Conservation (phyloP, 306 rosid genomes). For the Calophaca sinica region DNA sequence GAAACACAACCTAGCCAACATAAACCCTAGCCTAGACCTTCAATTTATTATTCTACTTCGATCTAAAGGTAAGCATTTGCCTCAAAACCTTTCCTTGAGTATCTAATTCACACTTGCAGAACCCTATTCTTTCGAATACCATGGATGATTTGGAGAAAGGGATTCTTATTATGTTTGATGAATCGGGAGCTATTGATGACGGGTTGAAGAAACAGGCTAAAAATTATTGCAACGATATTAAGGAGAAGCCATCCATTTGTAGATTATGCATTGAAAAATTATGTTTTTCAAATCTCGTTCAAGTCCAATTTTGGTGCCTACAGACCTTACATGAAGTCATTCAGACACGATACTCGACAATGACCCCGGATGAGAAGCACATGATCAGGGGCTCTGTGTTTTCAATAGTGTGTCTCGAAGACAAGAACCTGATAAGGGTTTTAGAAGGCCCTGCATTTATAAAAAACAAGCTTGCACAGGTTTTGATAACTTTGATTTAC, state of each 20-base stretch:
- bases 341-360: constrained; percentile 70
- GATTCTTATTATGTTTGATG: constrained; percentile 83
- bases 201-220: constrained; percentile 75
- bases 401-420: constrained; percentile 75
- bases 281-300: constrained; percentile 69
- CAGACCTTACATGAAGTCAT: constrained; percentile 86
- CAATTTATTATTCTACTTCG: no score
- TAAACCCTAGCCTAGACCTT: no score
- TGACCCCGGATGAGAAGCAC: constrained; percentile 74
- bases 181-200: constrained; percentile 68
- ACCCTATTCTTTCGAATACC: constrained; percentile 5
- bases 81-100: not conserved
- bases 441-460: constrained; percentile 74
- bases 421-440: constrained; percentile 64
- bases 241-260: constrained; percentile 70
- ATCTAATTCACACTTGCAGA: not conserved
- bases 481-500: constrained; percentile 80
- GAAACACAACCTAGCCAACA: no score
- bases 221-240: constrained; percentile 68
- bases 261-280: constrained; percentile 79
- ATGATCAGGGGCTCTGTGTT: constrained; percentile 77
- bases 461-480: constrained; percentile 61
- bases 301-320: constrained; percentile 94
- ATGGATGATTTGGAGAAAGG: constrained; percentile 97
- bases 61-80: not conserved